Evolutionary conservation across 2,329 filamentous ascomycete species (phyloP).

Genomic region (Xylariomycetidae sp.): DNA sequence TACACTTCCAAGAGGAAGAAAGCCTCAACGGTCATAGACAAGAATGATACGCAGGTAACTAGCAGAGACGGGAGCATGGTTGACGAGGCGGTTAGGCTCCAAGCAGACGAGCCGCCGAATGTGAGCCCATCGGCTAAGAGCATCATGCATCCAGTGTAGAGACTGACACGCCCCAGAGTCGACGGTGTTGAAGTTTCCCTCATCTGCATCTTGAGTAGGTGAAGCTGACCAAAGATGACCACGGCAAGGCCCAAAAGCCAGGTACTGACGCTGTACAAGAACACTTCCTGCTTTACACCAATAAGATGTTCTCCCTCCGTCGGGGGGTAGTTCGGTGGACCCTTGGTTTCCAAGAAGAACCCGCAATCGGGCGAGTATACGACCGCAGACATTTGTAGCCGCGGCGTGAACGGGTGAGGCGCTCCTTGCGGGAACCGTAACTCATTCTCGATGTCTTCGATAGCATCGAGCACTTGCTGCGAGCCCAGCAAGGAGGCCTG

Average conservation of each 20-base stretch:
- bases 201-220: slow-evolving; percentile 58
- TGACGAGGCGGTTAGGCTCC: slow-evolving; percentile 49
- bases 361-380: slow-evolving; percentile 64
- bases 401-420: slow-evolving; percentile 48
- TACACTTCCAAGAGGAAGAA: slow-evolving; percentile 56
- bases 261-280: slow-evolving; percentile 49
- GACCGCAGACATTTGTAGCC: slow-evolving; percentile 55
- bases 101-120: slow-evolving; percentile 50
- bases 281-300: slow-evolving; percentile 56
- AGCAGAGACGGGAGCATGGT: slow-evolving; percentile 53
- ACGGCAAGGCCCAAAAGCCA: slow-evolving; percentile 52
- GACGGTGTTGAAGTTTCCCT: slow-evolving; percentile 62
- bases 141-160: slow-evolving; percentile 57
- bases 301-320: slow-evolving; percentile 49
- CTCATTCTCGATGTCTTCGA: slow-evolving; percentile 55
- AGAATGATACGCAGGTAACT: slow-evolving; percentile 45
- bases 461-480: slow-evolving; percentile 32
- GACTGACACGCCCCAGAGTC: slow-evolving; percentile 60
- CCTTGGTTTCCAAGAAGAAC: slow-evolving; percentile 60
- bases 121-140: slow-evolving; percentile 56
- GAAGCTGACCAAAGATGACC: slow-evolving; percentile 55
- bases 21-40: slow-evolving; percentile 52
- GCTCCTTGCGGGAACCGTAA: slow-evolving; percentile 56
- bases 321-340: slow-evolving; percentile 49
- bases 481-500: slow-evolving; percentile 25